Conservation (phyloP, 768 basidiomycete species). For the Chalciporus sphaerocephalus region DNA sequence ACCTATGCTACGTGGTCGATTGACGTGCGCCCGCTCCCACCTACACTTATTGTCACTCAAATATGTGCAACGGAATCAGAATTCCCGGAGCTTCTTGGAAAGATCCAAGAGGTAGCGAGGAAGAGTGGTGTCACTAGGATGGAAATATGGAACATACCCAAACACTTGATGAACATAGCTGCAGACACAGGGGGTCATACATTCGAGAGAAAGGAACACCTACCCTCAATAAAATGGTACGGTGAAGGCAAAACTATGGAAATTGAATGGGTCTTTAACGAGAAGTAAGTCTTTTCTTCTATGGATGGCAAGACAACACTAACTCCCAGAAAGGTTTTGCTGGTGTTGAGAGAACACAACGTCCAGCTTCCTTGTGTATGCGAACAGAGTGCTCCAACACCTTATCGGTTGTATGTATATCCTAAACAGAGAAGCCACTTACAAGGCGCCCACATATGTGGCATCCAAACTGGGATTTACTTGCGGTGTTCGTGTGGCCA, state of each 20-base stretch:
- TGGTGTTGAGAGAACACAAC: constrained; percentile 30
- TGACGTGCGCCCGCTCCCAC: constrained; percentile 30
- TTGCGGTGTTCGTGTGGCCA: too few relatives aligned
- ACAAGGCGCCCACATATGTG: too few relatives aligned
- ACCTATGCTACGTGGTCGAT: constrained; percentile 45
- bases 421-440: too few relatives aligned
- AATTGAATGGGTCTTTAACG: constrained; percentile 46
- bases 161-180: constrained; percentile 28
- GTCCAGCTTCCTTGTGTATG: neutral
- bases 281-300: constrained; percentile 35
- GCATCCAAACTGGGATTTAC: too few relatives aligned
- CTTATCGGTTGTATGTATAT: too few relatives aligned
- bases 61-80: constrained; percentile 29
- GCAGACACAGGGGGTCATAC: constrained; percentile 31
- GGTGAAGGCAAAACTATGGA: constrained; percentile 31
- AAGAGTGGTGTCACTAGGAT: constrained; percentile 34
- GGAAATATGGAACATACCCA: constrained; percentile 47
- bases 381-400: neutral
- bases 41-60: constrained; percentile 43
- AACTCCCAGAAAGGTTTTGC: constrained; percentile 41
- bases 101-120: constrained; percentile 34
- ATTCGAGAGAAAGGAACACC: constrained; percentile 34
- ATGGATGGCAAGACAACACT: too few relatives aligned
- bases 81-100: constrained; percentile 35
- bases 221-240: constrained; percentile 50